Evolutionary conservation across 2,329 filamentous ascomycete genomes (phyloP).

Genomic region (Trichothecium sympodiale): DNA sequence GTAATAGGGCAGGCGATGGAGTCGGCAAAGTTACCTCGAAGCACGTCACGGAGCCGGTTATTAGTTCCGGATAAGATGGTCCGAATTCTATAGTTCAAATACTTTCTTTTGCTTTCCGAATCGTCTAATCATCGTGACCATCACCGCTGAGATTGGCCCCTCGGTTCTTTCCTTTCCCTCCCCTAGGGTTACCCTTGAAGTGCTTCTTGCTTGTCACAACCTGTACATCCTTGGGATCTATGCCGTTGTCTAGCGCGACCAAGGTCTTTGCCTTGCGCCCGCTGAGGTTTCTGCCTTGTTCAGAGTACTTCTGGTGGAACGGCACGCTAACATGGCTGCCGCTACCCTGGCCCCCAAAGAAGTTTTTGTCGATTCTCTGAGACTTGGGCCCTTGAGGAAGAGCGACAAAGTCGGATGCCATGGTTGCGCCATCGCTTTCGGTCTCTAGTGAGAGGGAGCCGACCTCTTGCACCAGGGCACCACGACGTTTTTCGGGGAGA

Average conservation of each 20-base stretch:
- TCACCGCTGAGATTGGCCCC: constrained; percentile 18
- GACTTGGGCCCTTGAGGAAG: constrained; percentile 61
- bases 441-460: constrained; percentile 31
- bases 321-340: constrained; percentile 64
- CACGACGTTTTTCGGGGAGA: constrained; percentile 70
- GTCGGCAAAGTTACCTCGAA: no score
- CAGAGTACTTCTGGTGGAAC: constrained; percentile 81
- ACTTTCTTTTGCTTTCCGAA: no score
- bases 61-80: no score
- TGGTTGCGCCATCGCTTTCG: constrained; percentile 18
- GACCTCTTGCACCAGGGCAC: constrained; percentile 41
- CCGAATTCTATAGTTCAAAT: no score
- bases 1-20: no score
- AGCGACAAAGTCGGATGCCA: constrained; percentile 34
- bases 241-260: constrained; percentile 70
- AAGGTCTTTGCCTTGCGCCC: constrained; percentile 76
- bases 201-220: constrained; percentile 74
- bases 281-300: constrained; percentile 59
- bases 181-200: constrained; percentile 67
- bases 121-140: no score
- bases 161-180: constrained; percentile 41
- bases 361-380: constrained; percentile 70
- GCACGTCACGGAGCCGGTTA: no score
- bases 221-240: constrained; percentile 71
- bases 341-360: constrained; percentile 61